Conservation (phyloP, 2,329 filamentous ascomycete species). For the Stachybotrys echinatus region DNA sequence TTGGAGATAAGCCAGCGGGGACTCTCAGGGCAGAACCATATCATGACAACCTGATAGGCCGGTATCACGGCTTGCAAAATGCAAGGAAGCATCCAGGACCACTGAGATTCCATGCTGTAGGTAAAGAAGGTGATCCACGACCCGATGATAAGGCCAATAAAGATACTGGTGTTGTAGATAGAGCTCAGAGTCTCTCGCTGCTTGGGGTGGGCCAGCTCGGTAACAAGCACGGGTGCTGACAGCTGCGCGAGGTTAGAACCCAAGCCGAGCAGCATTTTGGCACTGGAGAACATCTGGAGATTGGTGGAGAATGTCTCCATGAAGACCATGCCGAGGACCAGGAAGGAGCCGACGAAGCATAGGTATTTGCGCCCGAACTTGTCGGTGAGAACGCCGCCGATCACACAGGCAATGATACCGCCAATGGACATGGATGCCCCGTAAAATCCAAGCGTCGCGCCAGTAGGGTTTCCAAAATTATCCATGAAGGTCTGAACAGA, state of each 20-base stretch:
- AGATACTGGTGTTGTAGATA: slow-evolving; percentile 13
- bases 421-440: slow-evolving; percentile 24
- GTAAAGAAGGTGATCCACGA: slow-evolving; percentile 18
- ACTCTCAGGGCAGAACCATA: slow-evolving; percentile 9
- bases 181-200: slow-evolving; percentile 18
- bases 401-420: slow-evolving; percentile 20
- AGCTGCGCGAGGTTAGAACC: slow-evolving; percentile 19
- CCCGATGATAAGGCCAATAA: slow-evolving; percentile 11
- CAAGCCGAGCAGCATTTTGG: slow-evolving; percentile 21
- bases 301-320: slow-evolving; percentile 14
- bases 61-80: slow-evolving; percentile 11
- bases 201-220: slow-evolving; percentile 23
- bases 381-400: slow-evolving; percentile 25
- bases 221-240: slow-evolving; percentile 21
- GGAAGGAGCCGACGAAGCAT: neutral
- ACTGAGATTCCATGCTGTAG: slow-evolving; percentile 7
- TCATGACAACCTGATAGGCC: slow-evolving; percentile 3
- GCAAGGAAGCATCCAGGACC: slow-evolving; percentile 16
- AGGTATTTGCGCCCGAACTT: slow-evolving; percentile 23
- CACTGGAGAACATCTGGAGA: slow-evolving; percentile 19
- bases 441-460: slow-evolving; percentile 19
- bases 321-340: slow-evolving; percentile 12
- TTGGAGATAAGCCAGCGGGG: slow-evolving; percentile 22
- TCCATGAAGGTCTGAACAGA: slow-evolving; percentile 26
- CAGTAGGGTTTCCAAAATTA: slow-evolving; percentile 25